phyloP scores from a whole-genome alignment of 2,329 filamentous ascomycete genomes.

The Pseudovirgaria hyperparasitica region DNA sequence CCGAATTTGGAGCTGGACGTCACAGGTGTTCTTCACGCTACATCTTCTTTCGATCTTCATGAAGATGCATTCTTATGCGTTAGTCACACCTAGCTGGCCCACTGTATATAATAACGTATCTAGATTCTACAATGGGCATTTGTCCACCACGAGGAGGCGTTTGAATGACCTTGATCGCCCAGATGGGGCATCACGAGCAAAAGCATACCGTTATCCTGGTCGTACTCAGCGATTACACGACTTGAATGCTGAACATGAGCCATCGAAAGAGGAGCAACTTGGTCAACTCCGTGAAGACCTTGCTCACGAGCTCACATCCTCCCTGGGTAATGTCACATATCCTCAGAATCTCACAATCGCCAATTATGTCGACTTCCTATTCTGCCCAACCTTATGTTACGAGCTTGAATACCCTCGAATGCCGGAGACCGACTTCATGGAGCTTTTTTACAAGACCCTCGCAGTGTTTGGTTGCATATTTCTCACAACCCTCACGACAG shows the following conservation, averaged over 20 bases:
- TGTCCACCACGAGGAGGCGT: conserved; percentile 74
- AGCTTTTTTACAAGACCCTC: conserved; percentile 71
- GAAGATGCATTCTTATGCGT: conserved; percentile 97
- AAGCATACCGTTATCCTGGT: conserved; percentile 61
- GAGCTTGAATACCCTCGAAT: conserved; percentile 91
- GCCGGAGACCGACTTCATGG: conserved; percentile 59
- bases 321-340: conserved; percentile 80
- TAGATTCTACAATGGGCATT: conserved; percentile 86
- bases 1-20: conserved; percentile 89
- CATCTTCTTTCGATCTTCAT: conserved; percentile 87
- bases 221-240: conserved; percentile 35
- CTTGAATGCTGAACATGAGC: conserved; percentile 31
- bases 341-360: conserved; percentile 71
- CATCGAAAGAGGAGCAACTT: conserved; percentile 29
- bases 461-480: conserved; percentile 96
- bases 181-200: conserved; percentile 52
- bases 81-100: conserved; percentile 2
- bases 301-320: conserved; percentile 81
- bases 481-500: conserved; percentile 76
- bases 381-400: conserved; percentile 94
- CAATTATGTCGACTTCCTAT: conserved; percentile 78
- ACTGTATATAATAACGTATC: background rate
- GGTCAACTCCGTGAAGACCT: conserved; percentile 69
- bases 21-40: conserved; percentile 86
- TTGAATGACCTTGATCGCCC: conserved; percentile 69